Conservation (phyloP, 768 basidiomycete genomes). For the Polyporus arcularius region DNA sequence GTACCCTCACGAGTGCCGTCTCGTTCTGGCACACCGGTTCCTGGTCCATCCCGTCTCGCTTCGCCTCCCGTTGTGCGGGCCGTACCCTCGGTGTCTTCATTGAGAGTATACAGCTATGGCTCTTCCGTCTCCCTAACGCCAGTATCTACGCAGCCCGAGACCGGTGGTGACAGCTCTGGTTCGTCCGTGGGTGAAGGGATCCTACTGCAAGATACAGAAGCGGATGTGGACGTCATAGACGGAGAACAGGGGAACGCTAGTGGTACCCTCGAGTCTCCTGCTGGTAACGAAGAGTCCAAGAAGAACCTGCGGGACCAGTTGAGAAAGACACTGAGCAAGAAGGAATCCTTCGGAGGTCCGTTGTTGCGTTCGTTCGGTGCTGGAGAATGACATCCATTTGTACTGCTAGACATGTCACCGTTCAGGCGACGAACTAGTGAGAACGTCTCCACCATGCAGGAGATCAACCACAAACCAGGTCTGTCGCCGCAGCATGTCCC, state of each 20-base stretch:
- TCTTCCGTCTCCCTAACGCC: constrained; percentile 29
- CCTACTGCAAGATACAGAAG: constrained; percentile 69
- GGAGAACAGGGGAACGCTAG: constrained; percentile 54
- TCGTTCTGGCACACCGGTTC: constrained; percentile 38
- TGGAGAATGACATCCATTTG: not conserved
- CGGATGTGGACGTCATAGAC: constrained; percentile 55
- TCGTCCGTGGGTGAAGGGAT: constrained; percentile 73
- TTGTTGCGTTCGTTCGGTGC: not conserved
- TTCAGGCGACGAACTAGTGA: constrained; percentile 4
- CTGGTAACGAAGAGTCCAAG: constrained; percentile 59
- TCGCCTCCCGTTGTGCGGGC: constrained; percentile 54
- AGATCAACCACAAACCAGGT: constrained; percentile 44
- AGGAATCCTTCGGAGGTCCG: constrained; percentile 52
- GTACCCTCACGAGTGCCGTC: constrained; percentile 36
- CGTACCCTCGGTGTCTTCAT: constrained; percentile 55
- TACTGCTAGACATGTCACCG: not conserved
- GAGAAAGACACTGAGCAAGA: constrained; percentile 61
- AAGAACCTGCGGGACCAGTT: constrained; percentile 70
- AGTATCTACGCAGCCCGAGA: constrained; percentile 3
- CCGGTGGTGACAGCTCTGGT: constrained; percentile 41
- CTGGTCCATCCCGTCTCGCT: constrained; percentile 49
- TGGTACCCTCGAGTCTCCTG: constrained; percentile 43
- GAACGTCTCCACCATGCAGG: constrained; percentile 33
- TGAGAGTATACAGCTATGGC: constrained; percentile 57
- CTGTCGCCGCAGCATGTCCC: not conserved